Evolutionary conservation across 2,329 filamentous ascomycete genomes (phyloP), one percentile per base, ranked within the genome.

Genomic region (Ceratocystis colombiana): DNA sequence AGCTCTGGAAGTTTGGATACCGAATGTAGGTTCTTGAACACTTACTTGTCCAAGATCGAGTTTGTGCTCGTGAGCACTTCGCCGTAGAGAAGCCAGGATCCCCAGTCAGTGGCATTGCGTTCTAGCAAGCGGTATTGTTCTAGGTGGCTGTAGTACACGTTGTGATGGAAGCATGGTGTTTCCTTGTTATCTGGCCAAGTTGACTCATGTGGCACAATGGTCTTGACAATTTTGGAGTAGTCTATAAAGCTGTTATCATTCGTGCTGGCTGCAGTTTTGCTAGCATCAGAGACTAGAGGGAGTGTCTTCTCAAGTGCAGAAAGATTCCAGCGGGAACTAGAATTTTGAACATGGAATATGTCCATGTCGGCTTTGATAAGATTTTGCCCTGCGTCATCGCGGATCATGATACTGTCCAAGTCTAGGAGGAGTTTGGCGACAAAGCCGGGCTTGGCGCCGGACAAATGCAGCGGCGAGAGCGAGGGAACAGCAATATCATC

Each of bases 51-150:
- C 5, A 96, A 81, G 4, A 97, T 79, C 0, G 92, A 96, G 76
- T 93, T 96, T 33, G 94, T 99, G 74, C 90, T 96, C 2, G 93
- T 96, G 17, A 96, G 81, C 5, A 96, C 90, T 74, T 96, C 90
- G 64, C 88, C 92, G 72, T 97, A 97, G 69, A 97, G 79, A 2
- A 99, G 75, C 63, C 83, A 78, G 63, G 86, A 83, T 3, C 94
- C 94, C 79, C 95, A 97, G 28, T 83, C 77, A 0, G 84, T 81
- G 59, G 84, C 81, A 1, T 82, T 79, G 28, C 33, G 37, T 61
- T 82, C 80, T 4, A 73, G 74, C 33, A 71, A 70, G 64, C 88
- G 84, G 72, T 91, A 95, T 30, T 83, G 77, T 28, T 78, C 76
- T 8, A 97, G 79, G 68, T 88, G 87, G 3, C 83, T 79, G 74